These are phyloP conservation scores for Fusarium foetens DNA, from an alignment of 2,329 filamentous ascomycete species.

Conservation along the genomic window DNA sequence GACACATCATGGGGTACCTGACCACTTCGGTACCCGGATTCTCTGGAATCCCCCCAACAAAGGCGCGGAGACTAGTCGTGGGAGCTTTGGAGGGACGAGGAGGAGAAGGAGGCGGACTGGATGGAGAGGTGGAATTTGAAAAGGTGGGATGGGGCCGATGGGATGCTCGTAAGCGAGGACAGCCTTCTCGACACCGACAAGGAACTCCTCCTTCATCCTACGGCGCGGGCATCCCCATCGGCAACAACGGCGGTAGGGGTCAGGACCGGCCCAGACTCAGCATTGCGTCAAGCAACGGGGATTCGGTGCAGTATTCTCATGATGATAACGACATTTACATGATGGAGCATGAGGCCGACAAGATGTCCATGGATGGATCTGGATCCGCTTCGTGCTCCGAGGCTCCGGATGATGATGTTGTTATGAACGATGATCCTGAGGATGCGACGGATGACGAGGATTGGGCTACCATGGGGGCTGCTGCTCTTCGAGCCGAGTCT, in stretches of 20 bases:
- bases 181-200: slow-evolving; percentile 61
- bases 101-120: slow-evolving; percentile 68
- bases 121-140: slow-evolving; percentile 84
- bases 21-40: slow-evolving; percentile 95
- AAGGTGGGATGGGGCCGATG: slow-evolving; percentile 98
- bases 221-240: slow-evolving; percentile 67
- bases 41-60: slow-evolving; percentile 85
- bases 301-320: slow-evolving; percentile 80
- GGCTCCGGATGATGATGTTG: slow-evolving; percentile 72
- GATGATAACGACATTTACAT: slow-evolving; percentile 72
- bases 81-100: slow-evolving; percentile 85
- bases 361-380: slow-evolving; percentile 86
- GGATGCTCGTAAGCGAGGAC: slow-evolving; percentile 82
- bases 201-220: slow-evolving; percentile 55
- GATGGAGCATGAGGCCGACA: slow-evolving; percentile 88
- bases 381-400: slow-evolving; percentile 81
- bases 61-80: slow-evolving; percentile 92
- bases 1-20: slow-evolving; percentile 93
- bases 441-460: slow-evolving; percentile 96
- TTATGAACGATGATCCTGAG: slow-evolving; percentile 79
- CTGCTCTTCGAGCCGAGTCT: slow-evolving; percentile 77
- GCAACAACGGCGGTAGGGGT: slow-evolving; percentile 55
- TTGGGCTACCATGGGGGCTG: slow-evolving; percentile 90
- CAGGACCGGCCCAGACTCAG: slow-evolving; percentile 61
- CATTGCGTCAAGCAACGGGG: slow-evolving; percentile 70